Evolutionary conservation across 139 green algal species (phyloP).

Genomic region (Micromonas pusilla): DNA sequence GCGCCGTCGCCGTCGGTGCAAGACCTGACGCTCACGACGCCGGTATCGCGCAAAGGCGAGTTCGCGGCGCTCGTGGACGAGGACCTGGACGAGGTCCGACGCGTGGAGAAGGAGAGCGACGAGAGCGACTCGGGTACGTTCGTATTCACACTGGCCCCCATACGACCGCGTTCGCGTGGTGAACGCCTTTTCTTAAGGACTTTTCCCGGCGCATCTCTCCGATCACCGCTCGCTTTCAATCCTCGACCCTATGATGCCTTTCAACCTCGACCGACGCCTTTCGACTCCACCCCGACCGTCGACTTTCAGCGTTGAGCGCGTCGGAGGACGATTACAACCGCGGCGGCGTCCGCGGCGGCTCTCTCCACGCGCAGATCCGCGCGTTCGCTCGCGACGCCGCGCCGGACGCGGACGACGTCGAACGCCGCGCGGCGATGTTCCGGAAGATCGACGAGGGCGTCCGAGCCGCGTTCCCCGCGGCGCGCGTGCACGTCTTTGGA

Average conservation of each 20-base stretch:
- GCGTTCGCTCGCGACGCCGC: background rate
- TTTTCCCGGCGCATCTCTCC: too few species aligned
- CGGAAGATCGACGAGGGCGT: background rate
- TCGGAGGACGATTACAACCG: background rate
- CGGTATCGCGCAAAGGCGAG: background rate
- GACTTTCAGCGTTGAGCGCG: background rate
- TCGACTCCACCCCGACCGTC: too few species aligned
- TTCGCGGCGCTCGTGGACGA: background rate
- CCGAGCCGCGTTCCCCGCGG: background rate
- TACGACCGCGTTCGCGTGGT: too few species aligned
- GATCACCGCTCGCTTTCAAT: too few species aligned
- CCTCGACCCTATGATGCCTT: too few species aligned
- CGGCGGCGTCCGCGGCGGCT: background rate
- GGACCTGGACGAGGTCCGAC: background rate
- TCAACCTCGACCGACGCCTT: too few species aligned
- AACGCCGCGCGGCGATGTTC: background rate
- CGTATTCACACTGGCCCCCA: too few species aligned
- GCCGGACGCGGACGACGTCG: background rate
- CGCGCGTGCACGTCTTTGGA: slow-evolving; percentile 4
- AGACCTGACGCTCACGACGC: too few species aligned
- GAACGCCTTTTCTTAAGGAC: too few species aligned
- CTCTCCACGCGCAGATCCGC: background rate
- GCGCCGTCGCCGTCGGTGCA: too few species aligned
- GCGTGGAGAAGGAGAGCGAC: background rate
- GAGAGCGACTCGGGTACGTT: background rate